Evolutionary conservation across 2,329 filamentous ascomycete genomes (phyloP), one percentile per base, ranked within the genome.

Genomic region (Cladobotryum protrusum): DNA sequence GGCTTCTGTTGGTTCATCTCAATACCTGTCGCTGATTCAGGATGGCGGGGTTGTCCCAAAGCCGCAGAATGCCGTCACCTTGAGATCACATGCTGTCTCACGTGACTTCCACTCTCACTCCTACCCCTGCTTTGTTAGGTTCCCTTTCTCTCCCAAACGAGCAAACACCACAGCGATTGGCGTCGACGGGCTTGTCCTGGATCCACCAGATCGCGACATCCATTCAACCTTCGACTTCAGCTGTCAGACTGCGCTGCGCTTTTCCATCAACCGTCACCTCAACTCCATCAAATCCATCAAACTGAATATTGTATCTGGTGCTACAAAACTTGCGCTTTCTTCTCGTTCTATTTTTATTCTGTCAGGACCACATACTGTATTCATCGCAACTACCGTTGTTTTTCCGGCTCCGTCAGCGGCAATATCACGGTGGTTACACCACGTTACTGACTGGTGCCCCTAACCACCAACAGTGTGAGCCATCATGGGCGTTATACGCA

Each of bases 401-500:
- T 44, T 50, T 43, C 47, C 51, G 39, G 40, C 42, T 14, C 9
- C 33, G 24, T 49, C 39, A 42, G 34, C 50, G 49, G 29, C 36
- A 46, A 52, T 43, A 39, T 43, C 13, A 47, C 42, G 47, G 47
- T 47, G 51, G 47, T n/a, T 42, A 24, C 51, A 36, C 15, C 47
- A 45, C 52, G 45, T 44, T 41, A 12, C 11, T 19, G 37, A 40
- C 11, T 18, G 24, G 24, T 29, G 20, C 48, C 36, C 48, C 12
- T 17, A 20, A 18, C 32, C 36, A 37, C 43, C 50, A 48, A 45
- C 47, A 43, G 40, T 43, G 11, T 32, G 19, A 34, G 36, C 17
- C 41, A 41, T 34, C n/a, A 96, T 96, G 92, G 91, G 90, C 60
- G 87, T 96, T 63, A 96, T 96, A 67, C 87, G 91, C 66, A 96